phyloP scores from a whole-genome alignment of 495 filamentous ascomycete genomes.

The Cercophora samala region DNA sequence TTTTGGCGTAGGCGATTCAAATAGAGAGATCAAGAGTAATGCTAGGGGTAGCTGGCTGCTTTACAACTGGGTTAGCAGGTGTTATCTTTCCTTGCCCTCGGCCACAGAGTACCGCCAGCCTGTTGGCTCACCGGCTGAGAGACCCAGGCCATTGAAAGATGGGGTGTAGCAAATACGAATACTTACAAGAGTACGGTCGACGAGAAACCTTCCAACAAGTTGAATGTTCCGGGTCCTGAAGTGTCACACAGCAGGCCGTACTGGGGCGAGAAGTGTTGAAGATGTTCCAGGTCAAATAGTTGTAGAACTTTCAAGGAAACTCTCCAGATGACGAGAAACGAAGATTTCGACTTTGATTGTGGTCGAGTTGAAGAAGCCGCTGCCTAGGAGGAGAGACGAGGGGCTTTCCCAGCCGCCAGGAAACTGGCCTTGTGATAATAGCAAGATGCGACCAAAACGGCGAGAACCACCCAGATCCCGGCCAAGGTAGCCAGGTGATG shows the following conservation, averaged over 20 bases:
- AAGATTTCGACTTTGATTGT: not conserved
- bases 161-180: not conserved
- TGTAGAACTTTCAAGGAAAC: not conserved
- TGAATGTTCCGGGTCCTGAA: not conserved
- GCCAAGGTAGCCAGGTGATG: not conserved
- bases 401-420: not conserved
- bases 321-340: not conserved
- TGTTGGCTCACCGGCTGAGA: not conserved
- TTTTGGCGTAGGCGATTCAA: not conserved
- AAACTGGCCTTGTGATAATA: not conserved
- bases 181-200: not conserved
- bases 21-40: not conserved
- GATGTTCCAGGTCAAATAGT: not conserved
- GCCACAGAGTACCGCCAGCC: too few relatives aligned
- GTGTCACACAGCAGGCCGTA: not conserved
- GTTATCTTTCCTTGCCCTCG: not conserved
- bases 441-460: not conserved
- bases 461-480: not conserved
- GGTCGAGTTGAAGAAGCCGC: not conserved
- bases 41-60: not conserved
- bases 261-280: not conserved
- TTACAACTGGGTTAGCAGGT: not conserved
- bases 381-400: not conserved
- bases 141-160: not conserved
- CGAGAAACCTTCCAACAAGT: not conserved